Base-by-base conservation (phyloP, 139 green algal species). In the Micromonas pusilla region DNA sequence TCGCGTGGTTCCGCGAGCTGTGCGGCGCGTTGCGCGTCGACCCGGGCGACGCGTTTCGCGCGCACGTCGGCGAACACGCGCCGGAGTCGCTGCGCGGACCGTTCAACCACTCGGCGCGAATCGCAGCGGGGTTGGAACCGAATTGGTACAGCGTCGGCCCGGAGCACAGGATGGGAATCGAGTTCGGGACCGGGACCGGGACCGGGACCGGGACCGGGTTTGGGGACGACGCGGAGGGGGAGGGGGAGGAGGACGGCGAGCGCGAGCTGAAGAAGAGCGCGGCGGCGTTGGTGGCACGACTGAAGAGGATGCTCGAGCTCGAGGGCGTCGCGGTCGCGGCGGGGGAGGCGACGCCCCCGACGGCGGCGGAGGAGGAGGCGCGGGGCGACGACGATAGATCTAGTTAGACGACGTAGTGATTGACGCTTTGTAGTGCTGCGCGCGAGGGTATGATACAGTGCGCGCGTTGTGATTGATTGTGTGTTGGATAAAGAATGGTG, bases 1-100 rank as follows among this genome's bases (percentile, higher is more conserved):
- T 85, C 32, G 32, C 30, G 45, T 86, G 82, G 82, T 86, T 86
- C 53, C 53, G 52, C 1, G n/a, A 70, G 16, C 25, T 85, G n/a
- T 85, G 81, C 52, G 70, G 31, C 38, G 38, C 3, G 5, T 6
- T 36, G 3, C 34, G 66, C 3, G 31, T 65, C 4, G 76, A 79
- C 63, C 76, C 77, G 28, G 33, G 39, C 37, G 39, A 75, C 34
- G n/a, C 37, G 37, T 75, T 75, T 62, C 25, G 37, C 19, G 26
- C 68, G 36, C n/a, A 60, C 37, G 30, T 75, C 21, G 37, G 30
- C 13, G n/a, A 21, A 16, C 38, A 33, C 68, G 68, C 68, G 26
- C 68, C 68, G 37, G 68, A 75, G n/a, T 34, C 38, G 26, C 30
- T 75, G 19, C 37, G 38, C 23, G 68, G 68, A 38, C 68, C 68